These are phyloP conservation scores for Cercospora sp. DNA, from an alignment of 2,329 filamentous ascomycete genomes.

Conservation along the genomic window DNA sequence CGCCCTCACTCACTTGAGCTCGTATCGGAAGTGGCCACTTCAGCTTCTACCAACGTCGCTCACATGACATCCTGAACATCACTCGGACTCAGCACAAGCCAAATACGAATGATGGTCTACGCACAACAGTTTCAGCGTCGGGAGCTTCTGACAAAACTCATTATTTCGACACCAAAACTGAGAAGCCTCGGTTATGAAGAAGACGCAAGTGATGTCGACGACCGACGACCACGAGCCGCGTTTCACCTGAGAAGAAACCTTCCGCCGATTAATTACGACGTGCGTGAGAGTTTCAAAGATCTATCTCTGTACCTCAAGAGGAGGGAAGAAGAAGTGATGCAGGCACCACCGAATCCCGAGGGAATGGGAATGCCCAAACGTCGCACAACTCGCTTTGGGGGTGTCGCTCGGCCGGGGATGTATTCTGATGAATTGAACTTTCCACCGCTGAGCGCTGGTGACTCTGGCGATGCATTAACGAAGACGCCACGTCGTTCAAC, in stretches of 20 bases:
- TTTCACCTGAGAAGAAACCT: neutral
- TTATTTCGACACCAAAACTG: neutral
- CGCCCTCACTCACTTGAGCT: neutral
- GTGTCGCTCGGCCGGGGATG: neutral
- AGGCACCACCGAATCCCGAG: neutral
- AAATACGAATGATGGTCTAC: neutral
- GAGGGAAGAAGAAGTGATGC: neutral
- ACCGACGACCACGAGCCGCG: neutral
- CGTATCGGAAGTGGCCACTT: neutral
- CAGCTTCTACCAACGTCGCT: neutral
- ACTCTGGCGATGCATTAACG: neutral
- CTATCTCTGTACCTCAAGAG: neutral
- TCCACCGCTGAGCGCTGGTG: neutral
- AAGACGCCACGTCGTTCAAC: neutral
- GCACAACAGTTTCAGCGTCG: slow-evolving; percentile 1
- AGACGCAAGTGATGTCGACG: neutral
- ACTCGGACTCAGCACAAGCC: neutral
- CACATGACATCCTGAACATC: neutral
- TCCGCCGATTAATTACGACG: neutral
- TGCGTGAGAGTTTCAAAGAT: neutral
- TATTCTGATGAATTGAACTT: neutral
- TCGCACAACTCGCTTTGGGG: neutral
- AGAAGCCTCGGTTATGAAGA: neutral
- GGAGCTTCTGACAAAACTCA: neutral
- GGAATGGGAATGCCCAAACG: neutral